phyloP scores from a whole-genome alignment of 371 early-diverging fungal genomes.

The Gilbertella persicaria region DNA sequence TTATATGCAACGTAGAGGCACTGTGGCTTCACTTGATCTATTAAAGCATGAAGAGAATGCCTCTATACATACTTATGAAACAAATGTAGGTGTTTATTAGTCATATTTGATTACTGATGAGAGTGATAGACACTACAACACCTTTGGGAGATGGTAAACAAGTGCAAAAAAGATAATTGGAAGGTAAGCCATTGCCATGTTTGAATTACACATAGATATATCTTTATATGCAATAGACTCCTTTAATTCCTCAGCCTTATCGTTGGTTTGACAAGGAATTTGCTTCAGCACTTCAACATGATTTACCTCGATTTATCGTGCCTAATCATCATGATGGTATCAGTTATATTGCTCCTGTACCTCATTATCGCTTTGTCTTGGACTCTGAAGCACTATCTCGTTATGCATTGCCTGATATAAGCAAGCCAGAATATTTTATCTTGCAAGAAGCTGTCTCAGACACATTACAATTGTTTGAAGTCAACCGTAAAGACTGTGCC shows the following conservation, averaged over 20 bases:
- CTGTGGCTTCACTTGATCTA: conserved; percentile 45
- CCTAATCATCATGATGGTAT: conserved; percentile 38
- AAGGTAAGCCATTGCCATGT: conserved; percentile 46
- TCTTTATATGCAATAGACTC: conserved; percentile 16
- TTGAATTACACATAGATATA: too few relatives aligned
- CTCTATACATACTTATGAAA: too few relatives aligned
- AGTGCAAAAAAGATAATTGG: too few relatives aligned
- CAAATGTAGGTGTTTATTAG: too few relatives aligned
- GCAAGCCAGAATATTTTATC: conserved; percentile 62
- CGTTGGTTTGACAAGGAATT: conserved; percentile 59
- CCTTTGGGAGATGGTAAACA: too few relatives aligned
- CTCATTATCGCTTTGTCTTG: too few relatives aligned
- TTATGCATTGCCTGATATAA: conserved; percentile 34
- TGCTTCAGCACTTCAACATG: conserved; percentile 64
- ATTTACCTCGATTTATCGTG: conserved; percentile 53
- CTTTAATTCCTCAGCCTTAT: conserved; percentile 60
- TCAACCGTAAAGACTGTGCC: conserved; percentile 82
- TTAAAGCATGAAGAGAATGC: conserved; percentile 57
- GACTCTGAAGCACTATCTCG: background rate
- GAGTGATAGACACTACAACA: too few relatives aligned
- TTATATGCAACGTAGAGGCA: conserved; percentile 64
- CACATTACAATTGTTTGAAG: conserved; percentile 74
- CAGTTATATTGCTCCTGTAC: conserved; percentile 29
- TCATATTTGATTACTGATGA: too few relatives aligned
- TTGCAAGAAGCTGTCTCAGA: conserved; percentile 81